A percentile compares a stretch with the other conserved stretches of the same genome.
These are phyloP conservation scores for Wallacemonas sp. DNA, from an alignment of 208 protist genomes.

Conservation along the genomic window DNA sequence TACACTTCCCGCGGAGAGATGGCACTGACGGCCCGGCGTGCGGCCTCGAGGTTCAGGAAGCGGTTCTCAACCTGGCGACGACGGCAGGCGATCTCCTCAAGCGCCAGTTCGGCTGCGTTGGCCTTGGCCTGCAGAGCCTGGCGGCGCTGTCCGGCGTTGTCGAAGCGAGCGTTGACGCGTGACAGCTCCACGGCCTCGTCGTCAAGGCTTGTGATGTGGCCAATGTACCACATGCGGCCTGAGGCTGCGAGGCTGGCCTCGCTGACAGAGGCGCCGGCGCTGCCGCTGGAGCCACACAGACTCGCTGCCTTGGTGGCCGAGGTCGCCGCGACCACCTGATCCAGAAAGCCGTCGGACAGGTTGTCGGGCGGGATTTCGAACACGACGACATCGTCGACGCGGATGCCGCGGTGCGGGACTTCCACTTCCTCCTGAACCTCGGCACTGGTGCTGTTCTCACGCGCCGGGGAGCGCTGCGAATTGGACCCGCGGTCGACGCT, in stretches of 20 bases:
- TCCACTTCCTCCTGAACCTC: neutral
- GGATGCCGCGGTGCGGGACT: constrained; percentile 12
- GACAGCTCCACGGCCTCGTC: constrained; percentile 1
- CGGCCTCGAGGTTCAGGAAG: neutral
- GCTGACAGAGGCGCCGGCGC: neutral
- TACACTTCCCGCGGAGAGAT: constrained; percentile 6
- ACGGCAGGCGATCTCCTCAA: constrained; percentile 5
- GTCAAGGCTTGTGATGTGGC: neutral
- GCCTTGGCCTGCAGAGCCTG: constrained; percentile 4
- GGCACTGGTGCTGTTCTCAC: neutral
- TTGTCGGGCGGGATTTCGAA: neutral
- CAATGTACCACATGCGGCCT: constrained; percentile 11
- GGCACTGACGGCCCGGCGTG: neutral
- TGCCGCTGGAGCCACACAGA: neutral
- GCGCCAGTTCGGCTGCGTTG: constrained; percentile 1
- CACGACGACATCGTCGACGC: constrained; percentile 3
- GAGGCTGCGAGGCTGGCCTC: neutral
- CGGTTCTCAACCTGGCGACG: constrained; percentile 8
- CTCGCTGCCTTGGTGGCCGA: neutral
- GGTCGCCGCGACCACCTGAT: neutral
- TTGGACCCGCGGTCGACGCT: neutral
- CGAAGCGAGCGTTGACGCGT: neutral
- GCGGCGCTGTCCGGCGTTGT: neutral
- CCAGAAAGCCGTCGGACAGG: neutral
- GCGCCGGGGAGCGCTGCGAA: neutral